Conservation (phyloP, 305 asterid species). For the Withania somnifera region DNA sequence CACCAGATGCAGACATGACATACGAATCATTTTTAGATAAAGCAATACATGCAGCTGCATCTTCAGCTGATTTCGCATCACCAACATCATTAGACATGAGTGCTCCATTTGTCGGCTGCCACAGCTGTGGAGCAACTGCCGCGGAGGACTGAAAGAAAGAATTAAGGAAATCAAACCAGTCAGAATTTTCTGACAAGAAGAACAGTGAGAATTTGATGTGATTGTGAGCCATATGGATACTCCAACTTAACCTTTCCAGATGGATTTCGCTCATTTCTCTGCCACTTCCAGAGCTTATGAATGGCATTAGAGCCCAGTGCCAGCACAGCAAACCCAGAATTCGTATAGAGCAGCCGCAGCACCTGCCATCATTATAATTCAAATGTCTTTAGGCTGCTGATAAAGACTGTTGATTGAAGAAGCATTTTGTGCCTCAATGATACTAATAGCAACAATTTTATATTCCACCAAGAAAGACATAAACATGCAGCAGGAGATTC, state of each 20-base stretch:
- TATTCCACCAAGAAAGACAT: not conserved
- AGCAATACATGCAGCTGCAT: slow-evolving; percentile 83
- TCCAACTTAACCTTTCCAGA: slow-evolving; percentile 62
- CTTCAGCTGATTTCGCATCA: slow-evolving; percentile 72
- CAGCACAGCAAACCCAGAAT: slow-evolving; percentile 68
- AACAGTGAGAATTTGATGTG: not conserved
- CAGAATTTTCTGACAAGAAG: not conserved
- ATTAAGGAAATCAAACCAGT: slow-evolving; percentile 7
- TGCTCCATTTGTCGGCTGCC: slow-evolving; percentile 85
- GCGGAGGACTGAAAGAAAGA: slow-evolving; percentile 64
- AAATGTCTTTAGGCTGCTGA: not conserved
- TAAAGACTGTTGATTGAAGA: not conserved
- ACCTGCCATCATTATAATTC: slow-evolving; percentile 31
- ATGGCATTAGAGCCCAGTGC: slow-evolving; percentile 83
- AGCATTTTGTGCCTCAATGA: not conserved
- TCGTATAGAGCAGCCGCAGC: slow-evolving; percentile 71
- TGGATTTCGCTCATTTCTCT: slow-evolving; percentile 80
- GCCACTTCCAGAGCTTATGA: slow-evolving; percentile 98
- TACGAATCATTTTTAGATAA: slow-evolving; percentile 88
- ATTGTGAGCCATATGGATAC: not conserved
- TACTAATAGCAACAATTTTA: not conserved
- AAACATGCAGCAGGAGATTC: slow-evolving; percentile 2
- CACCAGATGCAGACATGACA: slow-evolving; percentile 98
- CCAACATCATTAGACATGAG: slow-evolving; percentile 73
- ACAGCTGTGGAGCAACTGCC: slow-evolving; percentile 60